Evolutionary conservation across 2,329 filamentous ascomycete species (phyloP).

Genomic region (Fusarium nodosum): DNA sequence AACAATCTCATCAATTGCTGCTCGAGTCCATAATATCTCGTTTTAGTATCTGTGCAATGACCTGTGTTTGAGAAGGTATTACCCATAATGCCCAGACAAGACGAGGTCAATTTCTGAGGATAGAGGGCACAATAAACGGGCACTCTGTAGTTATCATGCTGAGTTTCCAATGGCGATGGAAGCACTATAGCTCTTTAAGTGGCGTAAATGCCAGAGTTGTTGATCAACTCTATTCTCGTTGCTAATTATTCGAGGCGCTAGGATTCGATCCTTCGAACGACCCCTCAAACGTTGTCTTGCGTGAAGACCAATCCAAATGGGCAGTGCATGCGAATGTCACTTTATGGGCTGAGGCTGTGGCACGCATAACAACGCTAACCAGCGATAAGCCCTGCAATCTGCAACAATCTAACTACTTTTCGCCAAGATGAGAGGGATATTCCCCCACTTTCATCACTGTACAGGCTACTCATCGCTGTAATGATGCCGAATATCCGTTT

Average conservation of each 20-base stretch:
- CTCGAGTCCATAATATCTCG: too few relatives aligned
- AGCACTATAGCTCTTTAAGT: neutral
- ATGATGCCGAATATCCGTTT: slow-evolving; percentile 19
- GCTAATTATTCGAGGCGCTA: neutral
- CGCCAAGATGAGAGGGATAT: neutral
- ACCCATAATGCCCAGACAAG: neutral
- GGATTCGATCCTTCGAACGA: neutral
- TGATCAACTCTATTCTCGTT: neutral
- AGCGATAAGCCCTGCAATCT: slow-evolving; percentile 5
- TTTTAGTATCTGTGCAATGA: neutral
- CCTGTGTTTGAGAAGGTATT: neutral
- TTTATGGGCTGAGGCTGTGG: neutral
- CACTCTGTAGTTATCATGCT: too few relatives aligned
- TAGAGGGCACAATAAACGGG: too few relatives aligned
- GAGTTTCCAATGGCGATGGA: neutral
- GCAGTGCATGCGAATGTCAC: neutral
- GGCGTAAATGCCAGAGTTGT: neutral
- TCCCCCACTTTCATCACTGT: neutral
- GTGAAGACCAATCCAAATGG: neutral
- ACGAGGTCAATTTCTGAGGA: neutral
- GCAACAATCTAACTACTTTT: neutral
- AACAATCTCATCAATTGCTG: neutral
- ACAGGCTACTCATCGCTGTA: neutral
- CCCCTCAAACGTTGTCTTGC: neutral
- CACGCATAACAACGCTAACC: neutral